These are phyloP conservation scores for Houttuynia cordata DNA, from an alignment of 164 flowering plant species.

Conservation along the genomic window DNA sequence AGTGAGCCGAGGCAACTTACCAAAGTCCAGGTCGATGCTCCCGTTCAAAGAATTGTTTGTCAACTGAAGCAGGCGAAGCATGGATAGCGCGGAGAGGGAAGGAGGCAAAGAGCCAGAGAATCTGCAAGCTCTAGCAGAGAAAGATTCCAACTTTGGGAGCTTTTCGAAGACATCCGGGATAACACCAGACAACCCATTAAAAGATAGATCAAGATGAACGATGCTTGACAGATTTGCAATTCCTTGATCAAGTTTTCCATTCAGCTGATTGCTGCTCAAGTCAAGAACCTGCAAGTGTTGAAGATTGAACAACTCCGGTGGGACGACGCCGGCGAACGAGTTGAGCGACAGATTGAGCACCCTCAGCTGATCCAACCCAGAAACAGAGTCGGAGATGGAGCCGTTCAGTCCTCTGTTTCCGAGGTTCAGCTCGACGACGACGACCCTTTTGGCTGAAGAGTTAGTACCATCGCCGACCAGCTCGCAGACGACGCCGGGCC, in stretches of 20 bases:
- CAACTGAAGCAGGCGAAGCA: conserved; percentile 52
- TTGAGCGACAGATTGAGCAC: conserved; percentile 59
- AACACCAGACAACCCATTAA: conserved; percentile 39
- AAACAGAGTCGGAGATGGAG: conserved; percentile 30
- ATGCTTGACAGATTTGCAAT: conserved; percentile 60
- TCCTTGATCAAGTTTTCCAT: conserved; percentile 39
- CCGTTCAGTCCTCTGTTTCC: conserved; percentile 42
- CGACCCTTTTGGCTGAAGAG: conserved; percentile 15
- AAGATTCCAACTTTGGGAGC: conserved; percentile 30
- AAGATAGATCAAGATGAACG: conserved; percentile 24
- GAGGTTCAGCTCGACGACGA: conserved; percentile 41
- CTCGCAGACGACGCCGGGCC: conserved; percentile 56
- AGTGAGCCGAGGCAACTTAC: conserved; percentile 5
- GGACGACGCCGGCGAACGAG: conserved; percentile 37
- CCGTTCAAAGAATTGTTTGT: conserved; percentile 65
- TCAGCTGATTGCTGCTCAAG: conserved; percentile 55
- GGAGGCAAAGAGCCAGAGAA: conserved; percentile 56
- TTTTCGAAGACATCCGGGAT: conserved; percentile 48
- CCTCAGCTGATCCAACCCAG: conserved; percentile 35
- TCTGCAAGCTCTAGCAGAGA: conserved; percentile 52
- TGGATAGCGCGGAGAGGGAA: conserved; percentile 32
- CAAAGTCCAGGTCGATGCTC: conserved; percentile 10
- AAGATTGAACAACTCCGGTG: conserved; percentile 41
- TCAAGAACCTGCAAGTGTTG: conserved; percentile 49
- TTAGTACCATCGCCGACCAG: not conserved